Evolutionary conservation across 2,329 filamentous ascomycete genomes (phyloP), one percentile per base, ranked within the genome.

Genomic region (Monosporascus sp.): DNA sequence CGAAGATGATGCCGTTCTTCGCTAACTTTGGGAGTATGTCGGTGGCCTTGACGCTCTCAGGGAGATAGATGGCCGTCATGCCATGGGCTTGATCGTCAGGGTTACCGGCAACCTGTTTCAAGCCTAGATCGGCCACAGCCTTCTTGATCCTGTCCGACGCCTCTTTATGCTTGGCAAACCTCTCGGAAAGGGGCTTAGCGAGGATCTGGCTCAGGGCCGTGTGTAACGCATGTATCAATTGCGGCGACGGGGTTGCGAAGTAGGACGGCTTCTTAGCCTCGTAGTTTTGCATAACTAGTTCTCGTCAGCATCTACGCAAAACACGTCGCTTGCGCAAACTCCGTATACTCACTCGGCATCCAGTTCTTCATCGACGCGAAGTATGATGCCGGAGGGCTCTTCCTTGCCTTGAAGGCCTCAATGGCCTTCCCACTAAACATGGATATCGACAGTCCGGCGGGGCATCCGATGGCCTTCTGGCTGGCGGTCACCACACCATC

Each of bases 291-390:
- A 99, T 97, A 72, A 99, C 88, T 89, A 41, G n/a, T 9, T 20
- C 3, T 31, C 37, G 52, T 66, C 27, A 67, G 60, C 44, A 50
- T 54, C 14, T 22, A n/a, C 47, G 5, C 8, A 37, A 11, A 20
- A 51, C 3, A 15, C 7, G 17, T 18, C 11, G 47, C 20, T 15
- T 6, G 41, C 27, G 15, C 22, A 47, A 47, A 7, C 8, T 48
- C 4, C 25, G 34, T 46, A 31, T n/a, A 50, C 82, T 65, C 78
- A 90, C 86, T 94, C 47, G 93, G 93, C 53, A 92, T 77, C 94
- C 94, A 99, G 75, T 97, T 97, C 80, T 91, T 92, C 79, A 97
- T 90, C 14, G 89, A 96, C 51, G 89, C 92, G 72, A 97, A 99
- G 81, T 97, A 99, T 22, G 91, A 89, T 20, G 84, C 81, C 1